phyloP scores from a whole-genome alignment of 2,329 filamentous ascomycete genomes.

The Zymoseptoria brevis region DNA sequence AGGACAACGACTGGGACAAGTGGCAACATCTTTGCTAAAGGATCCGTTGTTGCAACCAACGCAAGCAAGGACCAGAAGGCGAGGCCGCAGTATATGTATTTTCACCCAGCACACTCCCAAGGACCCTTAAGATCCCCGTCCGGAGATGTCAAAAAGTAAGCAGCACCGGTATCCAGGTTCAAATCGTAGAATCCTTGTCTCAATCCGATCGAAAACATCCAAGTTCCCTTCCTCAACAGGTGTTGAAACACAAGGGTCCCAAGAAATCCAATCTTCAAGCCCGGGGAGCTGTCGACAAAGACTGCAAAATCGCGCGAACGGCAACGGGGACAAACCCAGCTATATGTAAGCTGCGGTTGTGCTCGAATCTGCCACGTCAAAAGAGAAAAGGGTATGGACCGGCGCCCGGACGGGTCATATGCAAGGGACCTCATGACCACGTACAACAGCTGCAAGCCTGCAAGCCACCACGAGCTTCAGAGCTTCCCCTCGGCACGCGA shows the following conservation, averaged over 20 bases:
- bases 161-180: not conserved
- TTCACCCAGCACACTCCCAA: not conserved
- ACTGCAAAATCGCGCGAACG: not conserved
- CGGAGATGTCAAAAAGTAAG: not conserved
- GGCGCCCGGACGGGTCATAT: not conserved
- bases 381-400: not conserved
- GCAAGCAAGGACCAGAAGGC: not conserved
- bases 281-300: not conserved
- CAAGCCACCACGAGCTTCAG: not conserved
- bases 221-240: not conserved
- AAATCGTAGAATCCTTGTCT: not conserved
- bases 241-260: not conserved
- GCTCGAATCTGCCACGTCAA: not conserved
- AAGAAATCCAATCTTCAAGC: not conserved
- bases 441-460: not conserved
- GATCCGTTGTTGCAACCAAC: not conserved
- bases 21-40: conserved; percentile 4
- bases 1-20: conserved; percentile 10
- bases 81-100: not conserved
- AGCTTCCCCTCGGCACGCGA: not conserved
- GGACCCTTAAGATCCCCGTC: not conserved
- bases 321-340: not conserved
- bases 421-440: not conserved
- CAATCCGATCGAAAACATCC: not conserved
- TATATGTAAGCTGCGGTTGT: not conserved